These are phyloP conservation scores for Phytophthora ohioensis DNA, from an alignment of 352 stramenopile genomes.

Conservation along the genomic window DNA sequence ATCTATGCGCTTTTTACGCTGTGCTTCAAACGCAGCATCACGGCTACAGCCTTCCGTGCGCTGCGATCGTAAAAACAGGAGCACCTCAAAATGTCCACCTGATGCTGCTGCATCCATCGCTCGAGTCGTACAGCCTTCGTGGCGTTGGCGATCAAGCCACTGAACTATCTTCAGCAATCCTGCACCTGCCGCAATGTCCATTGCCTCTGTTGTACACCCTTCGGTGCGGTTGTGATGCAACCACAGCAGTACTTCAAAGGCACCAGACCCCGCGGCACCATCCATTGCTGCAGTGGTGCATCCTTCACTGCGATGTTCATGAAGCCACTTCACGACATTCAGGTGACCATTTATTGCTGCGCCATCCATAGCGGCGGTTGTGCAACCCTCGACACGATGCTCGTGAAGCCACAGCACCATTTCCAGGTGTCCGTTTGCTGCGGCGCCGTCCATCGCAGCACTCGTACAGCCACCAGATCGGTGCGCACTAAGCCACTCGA, in stretches of 20 bases:
- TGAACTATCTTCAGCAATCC: constrained; percentile 32
- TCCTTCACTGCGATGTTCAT: constrained; percentile 30
- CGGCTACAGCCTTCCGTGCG: constrained; percentile 35
- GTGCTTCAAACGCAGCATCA: constrained; percentile 38
- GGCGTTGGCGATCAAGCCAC: constrained; percentile 35
- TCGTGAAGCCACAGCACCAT: constrained; percentile 42
- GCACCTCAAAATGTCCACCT: constrained; percentile 33
- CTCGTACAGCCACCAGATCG: constrained; percentile 29
- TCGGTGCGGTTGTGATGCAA: constrained; percentile 35
- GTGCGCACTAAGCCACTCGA: constrained; percentile 36
- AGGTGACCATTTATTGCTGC: constrained; percentile 33
- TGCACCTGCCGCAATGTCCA: constrained; percentile 33
- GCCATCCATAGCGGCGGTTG: constrained; percentile 28
- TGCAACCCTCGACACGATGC: constrained; percentile 28
- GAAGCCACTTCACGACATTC: constrained; percentile 34
- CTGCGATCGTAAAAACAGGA: constrained; percentile 35
- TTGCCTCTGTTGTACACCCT: constrained; percentile 32
- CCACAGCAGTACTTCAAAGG: constrained; percentile 29
- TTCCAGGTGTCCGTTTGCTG: constrained; percentile 32
- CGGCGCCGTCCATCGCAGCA: constrained; percentile 38
- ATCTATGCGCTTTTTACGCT: constrained; percentile 27
- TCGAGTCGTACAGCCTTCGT: constrained; percentile 31
- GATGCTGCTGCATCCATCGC: constrained; percentile 45
- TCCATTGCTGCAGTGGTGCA: constrained; percentile 39
- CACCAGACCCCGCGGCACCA: constrained; percentile 23